Evolutionary conservation across 2,329 filamentous ascomycete genomes (phyloP), one percentile per base, ranked within the genome.

Genomic region (Scytalidium sp.): DNA sequence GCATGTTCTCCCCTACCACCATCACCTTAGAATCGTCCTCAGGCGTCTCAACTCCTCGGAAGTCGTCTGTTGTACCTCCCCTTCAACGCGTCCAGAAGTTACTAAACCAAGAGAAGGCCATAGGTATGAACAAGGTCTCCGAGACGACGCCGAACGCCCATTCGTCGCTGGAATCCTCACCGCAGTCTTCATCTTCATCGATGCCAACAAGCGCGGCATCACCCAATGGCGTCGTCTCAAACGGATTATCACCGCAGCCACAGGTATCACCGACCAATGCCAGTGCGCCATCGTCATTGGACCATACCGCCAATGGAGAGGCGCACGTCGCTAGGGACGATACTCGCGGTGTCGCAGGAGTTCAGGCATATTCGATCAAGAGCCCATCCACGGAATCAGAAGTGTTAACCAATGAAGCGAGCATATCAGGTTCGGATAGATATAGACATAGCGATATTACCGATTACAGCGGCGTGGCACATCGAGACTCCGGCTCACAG

Each of bases 391-490:
- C 13, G 13, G 25, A 29, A 8, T 29, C 25, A 8, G 25, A 29
- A 29, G 13, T 29, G 25, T 29, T 29, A 8, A 13, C 13, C 13
- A 29, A 29, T 8, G 25, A 13, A 29, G 25, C 7, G 25, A n/a
- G n/a, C n/a, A n/a, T n/a, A n/a, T n/a, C n/a, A 43, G 41, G 43
- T 10, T 39, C 53, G 22, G 51, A 56, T 11, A 53, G 56, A 51
- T 80, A 83, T 55, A 75, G 80, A 20, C 76, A 74, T 48, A 85
- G 81, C 62, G 81, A 84, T 60, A 80, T 79, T 3, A 85, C 82
- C 0, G 81, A 85, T 49, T 79, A 77, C 41, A 81, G 81, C 63
- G 74, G 70, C 41, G 80, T 79, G 7, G 75, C 71, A 43, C 73
- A 75, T 0, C 80, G 76, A 9, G 82, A 85, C 57, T 84, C 81